Percentiles rank a stretch among this genome's conserved stretches.
Conservation (phyloP, 768 basidiomycete species). For the Lactarius tabidus region DNA sequence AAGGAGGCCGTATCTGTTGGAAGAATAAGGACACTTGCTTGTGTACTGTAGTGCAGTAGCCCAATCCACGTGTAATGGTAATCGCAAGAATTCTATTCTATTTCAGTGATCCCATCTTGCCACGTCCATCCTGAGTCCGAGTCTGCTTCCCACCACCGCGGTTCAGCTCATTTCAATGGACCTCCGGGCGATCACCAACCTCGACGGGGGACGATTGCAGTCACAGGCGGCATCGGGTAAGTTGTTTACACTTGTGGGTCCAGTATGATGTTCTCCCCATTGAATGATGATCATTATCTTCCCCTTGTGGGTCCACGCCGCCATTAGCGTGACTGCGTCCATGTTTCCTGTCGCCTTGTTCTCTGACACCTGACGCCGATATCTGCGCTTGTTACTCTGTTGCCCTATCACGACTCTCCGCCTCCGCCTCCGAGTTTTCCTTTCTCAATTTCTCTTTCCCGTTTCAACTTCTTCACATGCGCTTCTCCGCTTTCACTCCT, state of each 20-base stretch:
- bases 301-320: not conserved
- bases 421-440: constrained; percentile 17
- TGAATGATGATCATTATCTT: not conserved
- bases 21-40: constrained; percentile 29
- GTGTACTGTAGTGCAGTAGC: not conserved
- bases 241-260: constrained; percentile 26
- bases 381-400: not conserved
- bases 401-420: not conserved
- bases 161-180: constrained; percentile 10
- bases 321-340: not conserved
- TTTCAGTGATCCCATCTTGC: not conserved
- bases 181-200: constrained; percentile 20
- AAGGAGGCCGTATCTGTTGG: constrained; percentile 50
- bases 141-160: not conserved
- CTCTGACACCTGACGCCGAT: not conserved
- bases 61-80: not conserved
- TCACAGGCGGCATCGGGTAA: constrained; percentile 15
- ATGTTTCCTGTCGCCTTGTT: not conserved
- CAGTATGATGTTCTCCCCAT: not conserved
- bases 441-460: not conserved
- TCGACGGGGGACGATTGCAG: constrained; percentile 16
- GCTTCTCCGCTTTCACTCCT: constrained; percentile 4
- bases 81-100: not conserved
- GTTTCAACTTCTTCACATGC: not conserved
- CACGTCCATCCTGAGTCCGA: constrained; percentile 6